Evolutionary conservation across 2,329 filamentous ascomycete genomes (phyloP).

Genomic region (Epichloe amarillans): DNA sequence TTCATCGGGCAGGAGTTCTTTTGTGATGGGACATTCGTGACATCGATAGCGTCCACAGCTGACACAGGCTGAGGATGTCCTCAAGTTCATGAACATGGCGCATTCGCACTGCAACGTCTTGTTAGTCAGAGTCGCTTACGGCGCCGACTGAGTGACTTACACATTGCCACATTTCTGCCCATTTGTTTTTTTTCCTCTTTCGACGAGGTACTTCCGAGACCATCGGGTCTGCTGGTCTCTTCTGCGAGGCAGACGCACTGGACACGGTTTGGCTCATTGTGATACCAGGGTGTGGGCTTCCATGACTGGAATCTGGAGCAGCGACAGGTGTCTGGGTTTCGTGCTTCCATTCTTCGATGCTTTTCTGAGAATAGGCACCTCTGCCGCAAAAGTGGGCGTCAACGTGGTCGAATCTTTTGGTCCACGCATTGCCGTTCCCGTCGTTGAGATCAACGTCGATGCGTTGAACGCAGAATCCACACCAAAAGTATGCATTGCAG

Average conservation of each 20-base stretch:
- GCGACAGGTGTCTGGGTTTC: constrained; percentile 8
- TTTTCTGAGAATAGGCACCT: constrained; percentile 19
- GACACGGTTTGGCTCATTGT: neutral
- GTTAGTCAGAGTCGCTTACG: neutral
- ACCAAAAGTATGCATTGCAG: constrained; percentile 63
- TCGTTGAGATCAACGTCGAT: constrained; percentile 36
- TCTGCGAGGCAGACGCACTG: neutral
- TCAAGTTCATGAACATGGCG: neutral
- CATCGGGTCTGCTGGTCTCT: neutral
- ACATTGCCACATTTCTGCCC: constrained; percentile 3
- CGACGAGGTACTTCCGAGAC: neutral
- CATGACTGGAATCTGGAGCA: constrained; percentile 4
- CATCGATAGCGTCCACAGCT: neutral
- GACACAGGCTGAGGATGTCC: neutral
- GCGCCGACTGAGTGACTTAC: neutral
- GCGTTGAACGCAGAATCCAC: constrained; percentile 60
- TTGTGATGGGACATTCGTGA: neutral
- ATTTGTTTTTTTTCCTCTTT: neutral
- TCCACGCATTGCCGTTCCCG: constrained; percentile 35
- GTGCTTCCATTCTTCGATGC: constrained; percentile 43
- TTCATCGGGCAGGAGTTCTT: neutral
- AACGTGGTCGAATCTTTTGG: constrained; percentile 55
- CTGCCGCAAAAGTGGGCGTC: constrained; percentile 55
- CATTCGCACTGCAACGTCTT: neutral
- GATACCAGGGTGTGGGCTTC: constrained; percentile 5